Conservation (phyloP, 2,329 filamentous ascomycete species). For the Gliomastix tumulicola region DNA sequence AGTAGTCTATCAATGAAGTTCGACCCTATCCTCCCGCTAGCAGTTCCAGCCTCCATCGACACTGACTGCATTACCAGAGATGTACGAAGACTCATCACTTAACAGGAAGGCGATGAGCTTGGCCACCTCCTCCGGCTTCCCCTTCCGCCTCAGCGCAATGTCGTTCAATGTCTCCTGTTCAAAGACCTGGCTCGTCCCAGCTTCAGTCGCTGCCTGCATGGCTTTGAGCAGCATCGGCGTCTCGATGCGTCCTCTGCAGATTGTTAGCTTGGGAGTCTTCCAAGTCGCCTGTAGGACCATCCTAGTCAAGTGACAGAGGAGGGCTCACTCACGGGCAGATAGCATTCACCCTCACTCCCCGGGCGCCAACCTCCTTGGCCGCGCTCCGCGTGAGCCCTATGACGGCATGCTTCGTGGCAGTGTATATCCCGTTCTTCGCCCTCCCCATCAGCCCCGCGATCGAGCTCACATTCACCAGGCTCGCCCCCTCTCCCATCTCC, state of each 20-base stretch:
- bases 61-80: conserved; percentile 13
- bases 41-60: conserved; percentile 19
- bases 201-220: conserved; percentile 4
- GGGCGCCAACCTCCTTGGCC: conserved; percentile 18
- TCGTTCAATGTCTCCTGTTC: conserved; percentile 8
- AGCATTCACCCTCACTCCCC: conserved; percentile 17
- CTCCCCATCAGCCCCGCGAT: conserved; percentile 30
- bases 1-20: too few relatives aligned
- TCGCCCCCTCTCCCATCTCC: conserved; percentile 27
- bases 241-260: conserved; percentile 17
- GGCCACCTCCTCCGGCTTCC: conserved; percentile 16
- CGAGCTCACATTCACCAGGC: conserved; percentile 38
- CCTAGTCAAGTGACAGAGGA: too few relatives aligned
- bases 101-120: conserved; percentile 17
- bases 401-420: conserved; percentile 21
- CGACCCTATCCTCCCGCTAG: too few relatives aligned
- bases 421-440: conserved; percentile 18
- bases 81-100: conserved; percentile 17
- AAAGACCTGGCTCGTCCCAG: conserved; percentile 4
- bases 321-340: conserved; percentile 19
- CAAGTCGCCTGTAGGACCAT: too few relatives aligned
- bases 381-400: conserved; percentile 18
- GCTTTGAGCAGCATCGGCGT: conserved; percentile 18
- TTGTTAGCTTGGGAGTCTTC: too few relatives aligned
- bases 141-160: conserved; percentile 12